Evolutionary conservation across 257 asterid genomes (phyloP).

Genomic region (Orobanche coerulescens): DNA sequence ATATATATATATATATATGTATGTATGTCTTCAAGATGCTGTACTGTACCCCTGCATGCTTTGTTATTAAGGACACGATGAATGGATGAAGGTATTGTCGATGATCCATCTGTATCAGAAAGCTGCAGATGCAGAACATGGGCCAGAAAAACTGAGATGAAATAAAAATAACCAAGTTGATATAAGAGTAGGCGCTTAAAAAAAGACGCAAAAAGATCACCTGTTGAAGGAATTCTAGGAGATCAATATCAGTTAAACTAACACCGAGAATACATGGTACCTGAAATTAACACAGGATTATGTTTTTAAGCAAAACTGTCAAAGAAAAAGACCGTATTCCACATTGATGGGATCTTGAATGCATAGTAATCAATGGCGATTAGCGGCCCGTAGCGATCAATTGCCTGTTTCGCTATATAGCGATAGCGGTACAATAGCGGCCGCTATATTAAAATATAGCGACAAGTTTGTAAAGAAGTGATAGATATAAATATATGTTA

Average conservation of each 20-base stretch:
- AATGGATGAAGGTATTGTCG: slow-evolving; percentile 83
- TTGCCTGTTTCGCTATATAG: no score
- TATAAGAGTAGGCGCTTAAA: neutral
- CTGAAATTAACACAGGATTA: slow-evolving; percentile 35
- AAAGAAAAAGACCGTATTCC: neutral
- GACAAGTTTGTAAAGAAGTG: no score
- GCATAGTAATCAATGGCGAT: no score
- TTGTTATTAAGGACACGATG: slow-evolving; percentile 74
- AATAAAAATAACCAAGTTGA: neutral
- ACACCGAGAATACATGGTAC: slow-evolving; percentile 89
- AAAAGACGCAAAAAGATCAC: slow-evolving; percentile 27
- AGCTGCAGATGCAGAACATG: slow-evolving; percentile 42
- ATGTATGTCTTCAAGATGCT: slow-evolving; percentile 8
- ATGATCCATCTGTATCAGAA: slow-evolving; percentile 90
- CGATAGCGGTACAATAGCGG: no score
- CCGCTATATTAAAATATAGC: no score
- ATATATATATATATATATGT: no score
- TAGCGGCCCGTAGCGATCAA: no score
- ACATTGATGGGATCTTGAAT: neutral
- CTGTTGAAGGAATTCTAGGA: slow-evolving; percentile 88
- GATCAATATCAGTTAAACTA: slow-evolving; percentile 65
- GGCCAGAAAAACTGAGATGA: neutral
- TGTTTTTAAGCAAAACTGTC: slow-evolving; percentile 15
- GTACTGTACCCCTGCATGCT: slow-evolving; percentile 80
- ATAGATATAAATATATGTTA: no score